Percentiles rank a stretch among this genome's conserved stretches.
These are phyloP conservation scores for Bipolaris bicolor DNA, from an alignment of 2,329 filamentous ascomycete genomes.

Conservation along the genomic window DNA sequence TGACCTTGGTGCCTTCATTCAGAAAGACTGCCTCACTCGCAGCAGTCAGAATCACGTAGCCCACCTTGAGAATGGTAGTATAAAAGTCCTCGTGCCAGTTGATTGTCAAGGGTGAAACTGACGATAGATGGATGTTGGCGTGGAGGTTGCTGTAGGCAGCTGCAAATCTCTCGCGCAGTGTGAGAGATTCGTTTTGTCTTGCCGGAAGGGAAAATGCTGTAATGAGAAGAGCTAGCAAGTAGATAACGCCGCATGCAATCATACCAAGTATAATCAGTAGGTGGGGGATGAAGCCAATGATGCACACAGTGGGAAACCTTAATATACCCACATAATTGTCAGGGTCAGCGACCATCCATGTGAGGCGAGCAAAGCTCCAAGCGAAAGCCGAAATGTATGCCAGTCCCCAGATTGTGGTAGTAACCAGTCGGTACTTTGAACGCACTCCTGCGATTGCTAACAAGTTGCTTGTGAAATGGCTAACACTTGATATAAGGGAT, in stretches of 20 bases:
- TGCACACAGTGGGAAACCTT: constrained; percentile 90
- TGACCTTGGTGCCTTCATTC: constrained; percentile 82
- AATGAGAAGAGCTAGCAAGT: constrained; percentile 74
- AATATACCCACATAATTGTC: constrained; percentile 69
- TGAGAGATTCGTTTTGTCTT: constrained; percentile 53
- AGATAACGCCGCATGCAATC: constrained; percentile 75
- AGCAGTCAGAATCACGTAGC: constrained; percentile 87
- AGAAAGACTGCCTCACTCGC: constrained; percentile 95
- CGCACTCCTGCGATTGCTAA: constrained; percentile 83
- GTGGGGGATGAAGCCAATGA: constrained; percentile 93
- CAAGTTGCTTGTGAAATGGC: constrained; percentile 82
- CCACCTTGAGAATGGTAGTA: constrained; percentile 82
- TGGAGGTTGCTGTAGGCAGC: constrained; percentile 88
- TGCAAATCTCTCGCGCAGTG: constrained; percentile 65
- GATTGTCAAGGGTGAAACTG: constrained; percentile 68
- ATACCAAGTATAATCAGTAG: constrained; percentile 86
- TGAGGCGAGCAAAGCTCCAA: constrained; percentile 69
- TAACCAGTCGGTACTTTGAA: constrained; percentile 78
- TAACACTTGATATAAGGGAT: constrained; percentile 85
- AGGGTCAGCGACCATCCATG: constrained; percentile 48
- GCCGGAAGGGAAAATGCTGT: constrained; percentile 72
- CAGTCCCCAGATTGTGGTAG: constrained; percentile 86
- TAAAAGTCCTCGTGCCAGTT: constrained; percentile 95
- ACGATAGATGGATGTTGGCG: constrained; percentile 83
- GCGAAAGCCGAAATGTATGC: constrained; percentile 87